Percentiles rank a stretch among this genome's conserved stretches.
Evolutionary conservation across 1,284 basidiomycete genomes (phyloP).

Genomic region (Boletellus dicymbophilus): DNA sequence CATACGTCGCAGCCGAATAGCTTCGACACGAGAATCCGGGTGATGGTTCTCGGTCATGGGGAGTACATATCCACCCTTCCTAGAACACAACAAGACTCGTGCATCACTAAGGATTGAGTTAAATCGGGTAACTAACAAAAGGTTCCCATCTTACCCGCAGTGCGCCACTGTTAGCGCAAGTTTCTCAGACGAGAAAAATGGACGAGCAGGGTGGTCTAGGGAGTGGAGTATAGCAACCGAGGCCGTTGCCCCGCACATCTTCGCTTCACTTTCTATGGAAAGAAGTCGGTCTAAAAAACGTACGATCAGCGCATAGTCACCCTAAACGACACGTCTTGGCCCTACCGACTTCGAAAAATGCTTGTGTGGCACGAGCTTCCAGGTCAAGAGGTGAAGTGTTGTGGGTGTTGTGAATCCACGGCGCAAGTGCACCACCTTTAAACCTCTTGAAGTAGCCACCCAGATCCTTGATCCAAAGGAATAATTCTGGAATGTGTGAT

Average conservation of each 20-base stretch:
- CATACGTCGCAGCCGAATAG: slow-evolving; percentile 82
- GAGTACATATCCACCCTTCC: slow-evolving; percentile 68
- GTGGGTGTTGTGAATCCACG: slow-evolving; percentile 58
- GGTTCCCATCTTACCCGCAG: slow-evolving; percentile 64
- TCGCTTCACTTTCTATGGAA: slow-evolving; percentile 59
- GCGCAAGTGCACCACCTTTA: slow-evolving; percentile 72
- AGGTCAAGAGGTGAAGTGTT: slow-evolving; percentile 62
- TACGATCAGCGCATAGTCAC: slow-evolving; percentile 32
- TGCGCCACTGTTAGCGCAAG: slow-evolving; percentile 89
- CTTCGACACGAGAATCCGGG: slow-evolving; percentile 87
- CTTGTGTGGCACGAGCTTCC: slow-evolving; percentile 81
- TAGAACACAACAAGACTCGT: slow-evolving; percentile 80
- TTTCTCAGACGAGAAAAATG: slow-evolving; percentile 76
- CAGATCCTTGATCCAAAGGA: slow-evolving; percentile 72
- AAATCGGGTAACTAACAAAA: background rate
- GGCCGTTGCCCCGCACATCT: slow-evolving; percentile 84
- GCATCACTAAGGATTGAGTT: slow-evolving; percentile 68
- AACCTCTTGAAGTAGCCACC: slow-evolving; percentile 92
- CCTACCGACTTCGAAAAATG: slow-evolving; percentile 78
- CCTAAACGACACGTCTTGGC: background rate
- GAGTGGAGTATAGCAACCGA: slow-evolving; percentile 90
- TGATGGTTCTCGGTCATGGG: slow-evolving; percentile 93
- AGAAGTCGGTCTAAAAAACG: slow-evolving; percentile 65
- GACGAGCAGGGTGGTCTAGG: slow-evolving; percentile 69
- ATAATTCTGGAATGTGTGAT: slow-evolving; percentile 71